Evolutionary conservation across 495 filamentous ascomycete species (phyloP).

Genomic region (Choiromyces venosus): DNA sequence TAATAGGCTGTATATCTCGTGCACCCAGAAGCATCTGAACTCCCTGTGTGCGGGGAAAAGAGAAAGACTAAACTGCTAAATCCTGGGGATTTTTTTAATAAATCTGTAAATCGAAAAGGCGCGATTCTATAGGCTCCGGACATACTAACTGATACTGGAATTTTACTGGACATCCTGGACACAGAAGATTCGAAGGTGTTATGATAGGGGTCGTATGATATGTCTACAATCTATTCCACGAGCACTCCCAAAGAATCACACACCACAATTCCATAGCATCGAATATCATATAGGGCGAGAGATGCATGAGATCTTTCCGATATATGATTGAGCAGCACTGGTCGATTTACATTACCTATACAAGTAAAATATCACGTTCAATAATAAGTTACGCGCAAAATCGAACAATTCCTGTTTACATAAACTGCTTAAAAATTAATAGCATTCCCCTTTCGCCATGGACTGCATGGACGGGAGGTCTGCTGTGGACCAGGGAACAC

Average conservation of each 20-base stretch:
- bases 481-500: constrained; percentile 12
- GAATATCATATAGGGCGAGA: neutral
- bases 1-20: neutral
- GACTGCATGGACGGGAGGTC: constrained; percentile 2
- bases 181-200: neutral
- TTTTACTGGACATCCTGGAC: neutral
- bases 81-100: neutral
- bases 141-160: neutral
- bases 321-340: neutral
- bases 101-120: neutral
- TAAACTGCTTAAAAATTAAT: constrained; percentile 16
- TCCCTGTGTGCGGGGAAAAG: neutral
- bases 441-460: constrained; percentile 6
- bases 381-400: neutral
- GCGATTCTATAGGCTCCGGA: neutral
- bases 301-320: neutral
- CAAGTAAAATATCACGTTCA: neutral
- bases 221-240: neutral
- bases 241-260: neutral
- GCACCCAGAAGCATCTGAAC: neutral
- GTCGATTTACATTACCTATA: neutral
- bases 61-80: neutral
- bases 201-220: too few relatives aligned
- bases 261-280: neutral
- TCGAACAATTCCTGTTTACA: constrained; percentile 10